Evolutionary conservation across 768 basidiomycete genomes (phyloP).

Genomic region (Coprinopsis cinerea): DNA sequence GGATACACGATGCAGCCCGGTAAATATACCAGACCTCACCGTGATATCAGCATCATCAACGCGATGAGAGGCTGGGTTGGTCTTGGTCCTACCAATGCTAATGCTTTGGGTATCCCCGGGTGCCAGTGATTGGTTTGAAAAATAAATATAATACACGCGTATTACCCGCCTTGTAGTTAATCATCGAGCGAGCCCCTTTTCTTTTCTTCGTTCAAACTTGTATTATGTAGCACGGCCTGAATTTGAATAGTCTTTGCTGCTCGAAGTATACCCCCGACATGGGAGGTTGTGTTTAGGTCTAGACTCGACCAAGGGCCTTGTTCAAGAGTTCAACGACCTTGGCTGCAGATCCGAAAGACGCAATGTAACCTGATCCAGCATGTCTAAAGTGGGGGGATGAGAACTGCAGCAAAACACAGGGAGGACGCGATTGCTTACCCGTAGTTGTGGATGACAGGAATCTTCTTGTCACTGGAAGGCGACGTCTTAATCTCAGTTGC

Average conservation of each 20-base stretch:
- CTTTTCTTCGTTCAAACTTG: too few relatives aligned
- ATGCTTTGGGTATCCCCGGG: constrained; percentile 5
- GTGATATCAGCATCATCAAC: constrained; percentile 8
- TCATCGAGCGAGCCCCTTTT: too few relatives aligned
- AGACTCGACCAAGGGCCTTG: too few relatives aligned
- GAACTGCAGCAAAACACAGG: neutral
- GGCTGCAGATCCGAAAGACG: constrained; percentile 52
- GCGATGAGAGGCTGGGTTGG: constrained; percentile 11
- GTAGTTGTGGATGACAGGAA: constrained; percentile 59
- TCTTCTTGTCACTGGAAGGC: constrained; percentile 17
- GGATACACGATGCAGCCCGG: constrained; percentile 7
- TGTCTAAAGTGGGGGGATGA: constrained; percentile 34
- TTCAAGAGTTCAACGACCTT: constrained; percentile 39
- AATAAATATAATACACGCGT: too few relatives aligned
- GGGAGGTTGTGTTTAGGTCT: too few relatives aligned
- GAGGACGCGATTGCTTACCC: constrained; percentile 37
- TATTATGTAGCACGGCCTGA: too few relatives aligned
- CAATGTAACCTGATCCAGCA: constrained; percentile 50
- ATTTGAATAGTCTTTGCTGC: too few relatives aligned
- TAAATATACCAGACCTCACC: constrained; percentile 8
- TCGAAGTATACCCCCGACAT: too few relatives aligned
- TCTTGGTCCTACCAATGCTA: neutral
- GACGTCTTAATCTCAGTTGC: constrained; percentile 30
- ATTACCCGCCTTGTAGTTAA: too few relatives aligned
- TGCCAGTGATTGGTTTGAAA: too few relatives aligned